Conservation (phyloP, 176 grass and related monocot genomes). For the Ensete ventricosum region DNA sequence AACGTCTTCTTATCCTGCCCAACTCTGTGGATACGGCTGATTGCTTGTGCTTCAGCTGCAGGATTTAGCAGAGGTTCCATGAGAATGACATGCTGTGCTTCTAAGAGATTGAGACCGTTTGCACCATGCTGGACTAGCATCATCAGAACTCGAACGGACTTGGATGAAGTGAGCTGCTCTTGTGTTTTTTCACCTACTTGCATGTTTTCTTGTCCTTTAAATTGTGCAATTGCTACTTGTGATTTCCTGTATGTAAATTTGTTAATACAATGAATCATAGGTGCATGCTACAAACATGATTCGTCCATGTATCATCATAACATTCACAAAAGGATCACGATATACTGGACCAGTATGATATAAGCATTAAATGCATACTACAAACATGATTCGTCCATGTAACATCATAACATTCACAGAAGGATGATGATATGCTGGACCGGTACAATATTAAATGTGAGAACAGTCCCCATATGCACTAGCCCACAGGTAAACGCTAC, state of each 20-base stretch:
- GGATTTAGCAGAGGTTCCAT: slow-evolving; percentile 82
- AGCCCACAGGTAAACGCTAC: too few species aligned
- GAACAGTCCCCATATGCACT: too few species aligned
- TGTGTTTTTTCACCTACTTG: slow-evolving; percentile 30
- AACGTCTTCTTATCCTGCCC: slow-evolving; percentile 92
- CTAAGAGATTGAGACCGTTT: slow-evolving; percentile 94
- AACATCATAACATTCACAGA: too few species aligned
- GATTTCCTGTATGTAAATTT: slow-evolving; percentile 53
- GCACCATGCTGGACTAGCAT: slow-evolving; percentile 92
- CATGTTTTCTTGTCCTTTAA: slow-evolving; percentile 51
- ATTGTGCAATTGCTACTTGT: slow-evolving; percentile 65
- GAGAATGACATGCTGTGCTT: slow-evolving; percentile 91
- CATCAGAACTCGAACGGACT: slow-evolving; percentile 60
- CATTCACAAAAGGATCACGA: too few species aligned
- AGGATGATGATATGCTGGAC: too few species aligned
- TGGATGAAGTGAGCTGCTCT: slow-evolving; percentile 17
- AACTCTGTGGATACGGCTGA: slow-evolving; percentile 81
- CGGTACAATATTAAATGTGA: too few species aligned
- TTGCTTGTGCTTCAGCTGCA: slow-evolving; percentile 82
- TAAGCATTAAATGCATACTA: neutral
- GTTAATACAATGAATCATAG: slow-evolving; percentile 8
- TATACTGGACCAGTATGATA: too few species aligned
- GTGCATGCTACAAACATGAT: neutral
- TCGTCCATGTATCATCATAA: too few species aligned
- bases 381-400: neutral